Conservation (phyloP, 768 basidiomycete genomes). For the Tephrocybe sp. region DNA sequence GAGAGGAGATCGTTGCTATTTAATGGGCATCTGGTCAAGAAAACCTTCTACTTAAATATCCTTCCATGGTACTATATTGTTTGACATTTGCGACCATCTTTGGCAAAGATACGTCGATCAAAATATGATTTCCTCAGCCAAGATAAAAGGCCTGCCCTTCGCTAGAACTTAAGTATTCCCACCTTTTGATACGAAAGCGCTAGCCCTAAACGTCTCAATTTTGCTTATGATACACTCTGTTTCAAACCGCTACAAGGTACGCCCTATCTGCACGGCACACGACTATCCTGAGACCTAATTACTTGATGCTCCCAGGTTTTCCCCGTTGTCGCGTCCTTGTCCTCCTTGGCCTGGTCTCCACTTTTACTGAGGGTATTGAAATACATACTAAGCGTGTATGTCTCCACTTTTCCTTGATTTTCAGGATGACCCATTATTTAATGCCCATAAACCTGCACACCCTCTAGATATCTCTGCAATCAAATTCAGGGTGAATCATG, state of each 20-base stretch:
- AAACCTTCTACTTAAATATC: neutral
- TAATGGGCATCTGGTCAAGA: too few species aligned
- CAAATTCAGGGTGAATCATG: conserved; percentile 17
- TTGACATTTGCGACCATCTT: neutral
- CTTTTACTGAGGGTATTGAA: conserved; percentile 9
- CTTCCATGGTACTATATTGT: neutral
- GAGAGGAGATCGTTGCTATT: too few species aligned
- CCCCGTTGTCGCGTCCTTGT: conserved; percentile 10
- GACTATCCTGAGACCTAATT: neutral
- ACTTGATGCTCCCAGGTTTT: conserved; percentile 15
- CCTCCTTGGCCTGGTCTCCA: conserved; percentile 14
- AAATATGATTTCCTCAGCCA: neutral
- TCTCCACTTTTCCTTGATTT: neutral
- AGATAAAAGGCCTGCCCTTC: neutral
- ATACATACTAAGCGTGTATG: conserved; percentile 16
- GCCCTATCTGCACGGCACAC: neutral
- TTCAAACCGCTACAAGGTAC: conserved; percentile 11
- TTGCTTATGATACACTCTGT: neutral
- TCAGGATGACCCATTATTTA: neutral
- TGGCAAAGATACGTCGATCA: neutral
- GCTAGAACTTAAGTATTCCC: neutral
- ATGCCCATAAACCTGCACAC: conserved; percentile 9
- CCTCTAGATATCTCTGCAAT: conserved; percentile 14
- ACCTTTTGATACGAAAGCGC: neutral
- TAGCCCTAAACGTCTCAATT: neutral